A percentile compares a stretch with the other conserved stretches of the same genome.
These are phyloP conservation scores for Lasiosphaeris hirsuta DNA, from an alignment of 495 filamentous ascomycete genomes.

Conservation along the genomic window DNA sequence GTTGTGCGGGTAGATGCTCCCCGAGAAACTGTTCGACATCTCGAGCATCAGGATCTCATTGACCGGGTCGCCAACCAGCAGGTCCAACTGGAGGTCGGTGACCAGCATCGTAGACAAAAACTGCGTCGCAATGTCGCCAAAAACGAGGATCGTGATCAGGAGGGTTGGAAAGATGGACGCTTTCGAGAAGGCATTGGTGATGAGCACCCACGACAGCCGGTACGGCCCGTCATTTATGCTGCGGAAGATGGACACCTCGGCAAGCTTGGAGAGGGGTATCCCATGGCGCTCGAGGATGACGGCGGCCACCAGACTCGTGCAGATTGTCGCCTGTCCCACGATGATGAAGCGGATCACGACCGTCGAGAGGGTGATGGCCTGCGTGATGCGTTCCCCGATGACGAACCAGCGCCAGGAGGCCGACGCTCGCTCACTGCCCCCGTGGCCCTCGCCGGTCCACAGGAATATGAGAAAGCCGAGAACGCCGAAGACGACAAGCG, in stretches of 20 bases:
- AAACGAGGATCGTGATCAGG: not conserved
- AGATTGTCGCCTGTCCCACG: constrained; percentile 11
- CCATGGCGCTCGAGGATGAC: constrained; percentile 19
- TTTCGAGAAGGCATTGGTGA: not conserved
- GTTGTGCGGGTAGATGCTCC: not conserved
- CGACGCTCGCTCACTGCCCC: constrained; percentile 9
- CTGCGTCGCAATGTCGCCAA: not conserved
- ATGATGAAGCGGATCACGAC: constrained; percentile 16
- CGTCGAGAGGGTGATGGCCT: constrained; percentile 16
- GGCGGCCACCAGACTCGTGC: constrained; percentile 22
- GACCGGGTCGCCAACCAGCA: not conserved
- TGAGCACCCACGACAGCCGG: constrained; percentile 13
- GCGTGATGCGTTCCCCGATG: constrained; percentile 8
- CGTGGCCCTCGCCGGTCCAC: constrained; percentile 14
- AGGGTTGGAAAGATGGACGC: not conserved
- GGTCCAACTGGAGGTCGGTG: not conserved
- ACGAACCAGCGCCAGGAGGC: constrained; percentile 14
- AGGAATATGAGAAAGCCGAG: constrained; percentile 15
- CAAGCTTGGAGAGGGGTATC: constrained; percentile 18
- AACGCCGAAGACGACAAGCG: constrained; percentile 10
- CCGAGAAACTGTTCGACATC: not conserved
- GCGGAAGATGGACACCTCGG: constrained; percentile 21
- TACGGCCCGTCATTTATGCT: constrained; percentile 17
- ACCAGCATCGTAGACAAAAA: not conserved
- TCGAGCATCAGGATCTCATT: constrained; percentile 3